phyloP scores from a whole-genome alignment of 2,329 filamentous ascomycete species.

The Botrytis elliptica region DNA sequence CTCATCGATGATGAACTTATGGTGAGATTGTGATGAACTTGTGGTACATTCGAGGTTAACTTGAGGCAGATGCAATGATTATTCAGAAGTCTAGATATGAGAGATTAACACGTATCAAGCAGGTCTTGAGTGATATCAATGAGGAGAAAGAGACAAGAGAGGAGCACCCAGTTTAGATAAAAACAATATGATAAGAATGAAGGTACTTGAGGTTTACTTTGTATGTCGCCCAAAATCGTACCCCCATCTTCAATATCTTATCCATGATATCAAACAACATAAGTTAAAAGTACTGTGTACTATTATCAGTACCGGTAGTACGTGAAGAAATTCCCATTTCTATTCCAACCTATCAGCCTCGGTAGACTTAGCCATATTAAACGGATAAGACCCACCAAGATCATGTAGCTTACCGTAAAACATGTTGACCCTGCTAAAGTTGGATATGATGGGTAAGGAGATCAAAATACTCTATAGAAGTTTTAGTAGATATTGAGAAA shows the following conservation, averaged over 20 bases:
- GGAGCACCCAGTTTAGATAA: not conserved
- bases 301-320: constrained; percentile 1
- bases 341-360: constrained; percentile 6
- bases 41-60: not conserved
- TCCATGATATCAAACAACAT: constrained; percentile 7
- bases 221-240: not conserved
- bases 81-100: not conserved
- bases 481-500: not conserved
- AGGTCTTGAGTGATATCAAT: not conserved
- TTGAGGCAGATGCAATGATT: not conserved
- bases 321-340: not conserved
- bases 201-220: not conserved
- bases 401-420: constrained; percentile 17
- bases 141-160: not conserved
- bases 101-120: not conserved
- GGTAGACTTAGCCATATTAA: constrained; percentile 6
- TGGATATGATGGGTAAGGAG: not conserved
- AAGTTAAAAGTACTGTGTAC: not conserved
- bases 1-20: not conserved
- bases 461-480: not conserved
- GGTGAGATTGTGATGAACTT: no score
- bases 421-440: constrained; percentile 11
- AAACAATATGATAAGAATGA: not conserved
- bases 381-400: constrained; percentile 11
- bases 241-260: not conserved